A percentile compares a stretch with the other conserved stretches of the same genome.
Conservation (phyloP, 2,329 filamentous ascomycete genomes). For the Chalara sp. region DNA sequence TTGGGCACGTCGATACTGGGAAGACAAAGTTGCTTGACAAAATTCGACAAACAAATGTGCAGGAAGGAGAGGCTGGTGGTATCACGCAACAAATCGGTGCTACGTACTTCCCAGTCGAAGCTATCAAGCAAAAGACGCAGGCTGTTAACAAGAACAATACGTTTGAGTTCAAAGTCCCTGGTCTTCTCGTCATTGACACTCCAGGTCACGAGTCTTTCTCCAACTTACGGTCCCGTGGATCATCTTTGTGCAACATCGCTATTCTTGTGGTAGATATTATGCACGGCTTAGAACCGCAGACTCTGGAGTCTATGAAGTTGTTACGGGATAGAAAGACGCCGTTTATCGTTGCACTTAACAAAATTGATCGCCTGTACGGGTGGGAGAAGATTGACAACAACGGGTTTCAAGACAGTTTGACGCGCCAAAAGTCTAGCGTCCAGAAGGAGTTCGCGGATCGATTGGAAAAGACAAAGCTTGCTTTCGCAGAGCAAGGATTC, state of each 20-base stretch:
- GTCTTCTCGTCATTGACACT: slow-evolving; percentile 93
- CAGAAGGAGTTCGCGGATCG: slow-evolving; percentile 92
- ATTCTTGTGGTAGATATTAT: slow-evolving; percentile 99
- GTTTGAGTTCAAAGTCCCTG: slow-evolving; percentile 96
- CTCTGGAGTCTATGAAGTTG: slow-evolving; percentile 92
- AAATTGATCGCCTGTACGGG: slow-evolving; percentile 97
- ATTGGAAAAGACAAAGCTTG: slow-evolving; percentile 83
- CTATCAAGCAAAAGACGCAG: slow-evolving; percentile 83
- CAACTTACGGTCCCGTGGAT: slow-evolving; percentile 92
- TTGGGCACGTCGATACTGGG: slow-evolving; percentile 98
- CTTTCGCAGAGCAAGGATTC: slow-evolving; percentile 94
- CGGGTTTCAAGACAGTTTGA: slow-evolving; percentile 88
- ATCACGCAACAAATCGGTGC: slow-evolving; percentile 99
- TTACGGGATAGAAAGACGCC: slow-evolving; percentile 91
- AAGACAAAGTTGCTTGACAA: slow-evolving; percentile 99
- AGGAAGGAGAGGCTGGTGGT: slow-evolving; percentile 97
- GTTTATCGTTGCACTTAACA: slow-evolving; percentile 98
- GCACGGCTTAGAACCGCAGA: slow-evolving; percentile 97
- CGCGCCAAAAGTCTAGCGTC: slow-evolving; percentile 84
- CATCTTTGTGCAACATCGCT: slow-evolving; percentile 97
- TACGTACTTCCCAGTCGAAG: slow-evolving; percentile 96
- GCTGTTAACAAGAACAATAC: slow-evolving; percentile 86
- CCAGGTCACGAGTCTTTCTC: slow-evolving; percentile 99
- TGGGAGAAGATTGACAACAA: slow-evolving; percentile 99
- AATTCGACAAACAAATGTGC: slow-evolving; percentile 95